Evolutionary conservation across 805 yeast species (phyloP).

Genomic region (Zygosaccharomyces bailii): DNA sequence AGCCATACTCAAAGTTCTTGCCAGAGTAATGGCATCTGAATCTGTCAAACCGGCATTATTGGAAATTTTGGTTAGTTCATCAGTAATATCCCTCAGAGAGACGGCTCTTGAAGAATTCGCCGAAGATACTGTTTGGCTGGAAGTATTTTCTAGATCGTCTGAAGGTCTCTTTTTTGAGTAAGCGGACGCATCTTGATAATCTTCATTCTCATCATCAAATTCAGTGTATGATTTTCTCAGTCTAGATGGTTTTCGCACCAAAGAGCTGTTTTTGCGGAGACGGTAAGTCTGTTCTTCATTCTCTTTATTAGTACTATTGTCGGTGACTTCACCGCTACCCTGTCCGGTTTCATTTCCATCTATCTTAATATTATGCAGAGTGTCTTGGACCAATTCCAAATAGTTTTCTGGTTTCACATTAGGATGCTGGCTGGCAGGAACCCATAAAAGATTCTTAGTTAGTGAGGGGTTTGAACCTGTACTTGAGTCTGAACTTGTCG

Average conservation of each 20-base stretch:
- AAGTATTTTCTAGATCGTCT: constrained; percentile 1
- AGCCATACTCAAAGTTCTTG: constrained; percentile 71
- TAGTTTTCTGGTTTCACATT: constrained; percentile 90
- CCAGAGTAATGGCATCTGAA: constrained; percentile 77
- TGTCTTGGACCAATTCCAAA: constrained; percentile 57
- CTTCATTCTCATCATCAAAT: constrained; percentile 31
- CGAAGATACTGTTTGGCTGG: constrained; percentile 3
- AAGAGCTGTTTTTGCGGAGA: constrained; percentile 26
- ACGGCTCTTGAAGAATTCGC: constrained; percentile 37
- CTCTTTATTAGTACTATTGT: constrained; percentile 14
- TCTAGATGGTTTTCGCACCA: constrained; percentile 36
- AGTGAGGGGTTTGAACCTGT: constrained; percentile 11
- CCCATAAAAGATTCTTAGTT: constrained; percentile 72
- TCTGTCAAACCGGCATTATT: constrained; percentile 75
- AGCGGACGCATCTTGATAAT: constrained; percentile 33
- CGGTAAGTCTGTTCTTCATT: constrained; percentile 27
- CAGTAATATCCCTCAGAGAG: constrained; percentile 66
- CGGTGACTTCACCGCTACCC: constrained; percentile 1
- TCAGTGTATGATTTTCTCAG: constrained; percentile 35
- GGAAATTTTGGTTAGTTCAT: constrained; percentile 69
- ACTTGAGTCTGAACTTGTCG: constrained; percentile 7
- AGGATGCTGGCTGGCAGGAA: constrained; percentile 92
- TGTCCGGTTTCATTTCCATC: constrained; percentile 26
- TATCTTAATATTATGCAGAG: constrained; percentile 32
- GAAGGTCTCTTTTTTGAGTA: constrained; percentile 18